Evolutionary conservation across 805 yeast genomes (phyloP), one percentile per base, ranked within the genome.

Genomic region (Tetrapisispora phaffii): DNA sequence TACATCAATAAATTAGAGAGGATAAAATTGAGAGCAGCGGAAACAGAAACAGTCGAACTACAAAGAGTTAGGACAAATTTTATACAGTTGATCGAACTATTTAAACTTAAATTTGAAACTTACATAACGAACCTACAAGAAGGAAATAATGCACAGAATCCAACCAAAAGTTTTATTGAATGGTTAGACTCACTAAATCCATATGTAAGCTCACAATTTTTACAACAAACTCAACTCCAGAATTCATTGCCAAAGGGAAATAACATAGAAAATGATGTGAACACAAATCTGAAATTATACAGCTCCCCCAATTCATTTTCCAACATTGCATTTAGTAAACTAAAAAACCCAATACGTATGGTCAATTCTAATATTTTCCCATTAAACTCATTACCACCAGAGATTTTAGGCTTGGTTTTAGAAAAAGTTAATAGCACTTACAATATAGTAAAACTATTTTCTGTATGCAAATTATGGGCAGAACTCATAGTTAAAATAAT

Each of bases 391-490:
- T 62, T 76, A 23, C 81, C 81, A 0, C 68, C 73, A 4, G 81
- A 76, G 62, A 76, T 84, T 17, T 60, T 84, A 36, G 73, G 81
- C 41, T 71, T 81, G 51, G 77, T 84, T 1, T 78, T 84, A 48
- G 80, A 85, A 44, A 73, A 80, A 48, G 65, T 83, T 42, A 77
- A 73, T 40, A 72, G 82, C 35, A 77, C 74, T 51, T 58, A 73
- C 3, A 88, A 82, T 54, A 66, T 80, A 47, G 78, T 77, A 23
- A 70, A 77, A 13, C 63, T 82, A 20, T 67, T 86, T 49, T 71
- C 86, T 1, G 89, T 86, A 7, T 88, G 95, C 64, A 79, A 77
- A 54, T 75, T 79, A 49, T 88, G 95, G 83, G 84, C 88, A 10
- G 76, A 78, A 52, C 69, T 85, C 35, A 79, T 85, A 13, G 79